Percentiles rank a stretch among this genome's conserved stretches.
phyloP scores from a whole-genome alignment of 805 yeast genomes.

The Lachancea fermentati region DNA sequence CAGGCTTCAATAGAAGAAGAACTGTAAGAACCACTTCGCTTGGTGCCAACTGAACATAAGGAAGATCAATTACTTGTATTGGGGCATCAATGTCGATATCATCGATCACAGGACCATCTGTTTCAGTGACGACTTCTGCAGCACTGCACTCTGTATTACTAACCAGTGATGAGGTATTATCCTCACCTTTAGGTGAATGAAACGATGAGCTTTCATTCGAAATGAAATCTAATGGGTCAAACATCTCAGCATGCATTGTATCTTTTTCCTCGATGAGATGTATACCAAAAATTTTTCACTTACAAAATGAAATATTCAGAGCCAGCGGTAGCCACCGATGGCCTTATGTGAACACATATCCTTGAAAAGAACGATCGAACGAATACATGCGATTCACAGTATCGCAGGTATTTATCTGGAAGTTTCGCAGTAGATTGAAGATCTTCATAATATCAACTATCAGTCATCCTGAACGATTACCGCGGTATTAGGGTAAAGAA shows the following conservation, averaged over 20 bases:
- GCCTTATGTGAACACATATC: too few species aligned
- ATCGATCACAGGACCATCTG: too few species aligned
- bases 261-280: not conserved
- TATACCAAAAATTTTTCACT: not conserved
- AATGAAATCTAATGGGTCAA: constrained; percentile 34
- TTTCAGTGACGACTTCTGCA: too few species aligned
- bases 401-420: not conserved
- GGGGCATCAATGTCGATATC: constrained; percentile 26
- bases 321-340: too few species aligned
- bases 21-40: constrained; percentile 38
- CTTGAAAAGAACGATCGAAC: too few species aligned
- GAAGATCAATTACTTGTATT: constrained; percentile 55
- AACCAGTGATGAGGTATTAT: too few species aligned
- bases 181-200: not conserved
- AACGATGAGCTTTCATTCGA: not conserved
- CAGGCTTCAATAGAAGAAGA: constrained; percentile 44
- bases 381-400: not conserved
- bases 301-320: too few species aligned
- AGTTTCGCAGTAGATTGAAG: not conserved
- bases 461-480: not conserved
- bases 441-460: not conserved
- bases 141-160: too few species aligned
- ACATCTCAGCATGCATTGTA: constrained; percentile 13
- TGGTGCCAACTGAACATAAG: constrained; percentile 45
- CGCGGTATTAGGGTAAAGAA: not conserved